Evolutionary conservation across 2,329 filamentous ascomycete species (phyloP), one percentile per base, ranked within the genome.

Genomic region (Fusarium albidum): DNA sequence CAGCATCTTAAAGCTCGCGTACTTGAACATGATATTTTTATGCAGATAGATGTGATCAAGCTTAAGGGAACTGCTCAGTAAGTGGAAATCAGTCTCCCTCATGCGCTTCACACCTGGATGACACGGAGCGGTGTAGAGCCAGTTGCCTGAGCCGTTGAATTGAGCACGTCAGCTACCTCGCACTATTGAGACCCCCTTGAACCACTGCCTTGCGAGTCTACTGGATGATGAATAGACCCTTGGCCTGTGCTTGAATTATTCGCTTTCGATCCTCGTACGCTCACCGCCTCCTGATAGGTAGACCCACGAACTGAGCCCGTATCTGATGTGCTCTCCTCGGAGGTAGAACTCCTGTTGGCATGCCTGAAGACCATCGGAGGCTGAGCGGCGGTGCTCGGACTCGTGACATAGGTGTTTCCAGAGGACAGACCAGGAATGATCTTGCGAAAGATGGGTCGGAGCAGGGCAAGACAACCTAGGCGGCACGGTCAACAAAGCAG

Each of bases 251-350:
- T 60, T 3, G 52, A 57, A 5, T 43, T 52, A 14, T 31, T 28
- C 15, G 57, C 56, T 60, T 60, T 60, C 13, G 27, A 40, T 8
- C 47, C 57, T 60, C 56, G 57, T 57, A 60, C 60, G 52, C 57
- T 57, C 46, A 53, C 46, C 43, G 57, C 35, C 25, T 53, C 56
- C 31, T 39, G 47, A 29, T 38, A 46, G 32, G 34, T 42, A 25
- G 35, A 60, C 52, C 46, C 52, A 53, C 57, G 47, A 27, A 42
- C 39, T 26, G 46, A 35, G n/a, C n/a, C n/a, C n/a, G n/a, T n/a
- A 11, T 57, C 57, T 25, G 35, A 47, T 11, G 38, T 37, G 9
- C 27, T 10, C 9, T 56, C 31, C 15, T 59, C 45, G 13, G 9
- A 50, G 39, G 25, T 28, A 12, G 4, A 42, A 38, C 33, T 37